Evolutionary conservation across 108 stramenopile species (phyloP).

Genomic region (Bacterosira constricta): DNA sequence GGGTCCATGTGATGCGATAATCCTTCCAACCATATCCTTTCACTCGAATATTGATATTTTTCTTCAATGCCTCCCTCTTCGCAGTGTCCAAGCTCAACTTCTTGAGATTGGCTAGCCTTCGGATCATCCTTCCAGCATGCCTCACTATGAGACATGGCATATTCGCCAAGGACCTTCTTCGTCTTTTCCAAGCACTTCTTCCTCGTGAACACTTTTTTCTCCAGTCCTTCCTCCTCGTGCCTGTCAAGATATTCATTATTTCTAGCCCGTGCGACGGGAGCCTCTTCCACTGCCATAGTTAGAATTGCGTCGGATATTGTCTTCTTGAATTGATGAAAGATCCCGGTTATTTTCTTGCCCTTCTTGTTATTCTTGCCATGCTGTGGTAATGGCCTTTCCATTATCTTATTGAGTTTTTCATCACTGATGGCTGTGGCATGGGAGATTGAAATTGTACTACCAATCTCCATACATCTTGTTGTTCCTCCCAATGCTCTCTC

Average conservation of each 20-base stretch:
- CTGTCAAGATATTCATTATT: not conserved
- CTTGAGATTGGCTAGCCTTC: not conserved
- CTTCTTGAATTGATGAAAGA: not conserved
- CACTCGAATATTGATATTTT: constrained; percentile 1
- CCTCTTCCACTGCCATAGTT: not conserved
- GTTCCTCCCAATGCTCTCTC: constrained; percentile 1
- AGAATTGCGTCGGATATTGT: not conserved
- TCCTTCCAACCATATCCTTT: constrained; percentile 17
- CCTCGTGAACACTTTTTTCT: constrained; percentile 9
- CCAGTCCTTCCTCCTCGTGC: not conserved
- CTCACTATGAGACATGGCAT: not conserved
- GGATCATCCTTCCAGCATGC: constrained; percentile 17
- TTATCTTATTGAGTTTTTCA: not conserved
- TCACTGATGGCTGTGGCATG: not conserved
- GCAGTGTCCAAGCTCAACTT: constrained; percentile 4
- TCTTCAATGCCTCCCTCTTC: constrained; percentile 7
- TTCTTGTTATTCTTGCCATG: not conserved
- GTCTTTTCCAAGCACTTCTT: not conserved
- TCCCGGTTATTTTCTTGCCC: not conserved
- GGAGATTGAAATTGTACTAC: not conserved
- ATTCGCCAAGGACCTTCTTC: not conserved
- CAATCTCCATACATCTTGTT: not conserved
- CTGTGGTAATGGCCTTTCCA: not conserved
- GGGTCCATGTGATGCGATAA: not conserved
- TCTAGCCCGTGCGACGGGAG: not conserved